Percentiles rank a stretch among this genome's conserved stretches.
These are phyloP conservation scores for Moesziomyces globuligerus DNA, from an alignment of 1,284 basidiomycete species.

Conservation along the genomic window DNA sequence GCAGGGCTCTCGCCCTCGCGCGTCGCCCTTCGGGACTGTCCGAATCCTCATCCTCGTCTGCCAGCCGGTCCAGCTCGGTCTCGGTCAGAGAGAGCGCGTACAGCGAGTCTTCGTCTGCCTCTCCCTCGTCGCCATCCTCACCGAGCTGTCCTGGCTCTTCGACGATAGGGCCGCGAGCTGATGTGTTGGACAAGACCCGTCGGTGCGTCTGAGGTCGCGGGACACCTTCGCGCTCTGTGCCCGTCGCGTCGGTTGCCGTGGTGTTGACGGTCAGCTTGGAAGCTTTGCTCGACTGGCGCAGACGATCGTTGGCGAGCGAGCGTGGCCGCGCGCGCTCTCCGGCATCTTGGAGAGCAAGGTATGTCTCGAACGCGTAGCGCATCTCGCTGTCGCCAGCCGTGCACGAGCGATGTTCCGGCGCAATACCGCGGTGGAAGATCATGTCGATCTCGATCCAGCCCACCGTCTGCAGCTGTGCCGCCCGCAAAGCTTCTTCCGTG, in stretches of 20 bases:
- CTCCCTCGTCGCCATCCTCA: constrained; percentile 21
- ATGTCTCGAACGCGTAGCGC: constrained; percentile 56
- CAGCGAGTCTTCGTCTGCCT: constrained; percentile 26
- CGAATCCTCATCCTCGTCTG: constrained; percentile 29
- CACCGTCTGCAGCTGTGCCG: constrained; percentile 29
- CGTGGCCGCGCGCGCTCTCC: constrained; percentile 47
- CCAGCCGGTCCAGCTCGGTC: constrained; percentile 26
- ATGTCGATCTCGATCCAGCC: constrained; percentile 57
- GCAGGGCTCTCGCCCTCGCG: constrained; percentile 43
- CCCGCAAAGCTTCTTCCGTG: constrained; percentile 24
- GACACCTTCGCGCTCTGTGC: constrained; percentile 4
- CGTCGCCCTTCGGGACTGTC: constrained; percentile 39
- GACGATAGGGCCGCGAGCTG: constrained; percentile 5
- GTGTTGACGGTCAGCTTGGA: background rate
- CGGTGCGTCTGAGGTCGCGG: constrained; percentile 14
- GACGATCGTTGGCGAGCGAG: constrained; percentile 15
- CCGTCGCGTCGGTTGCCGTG: background rate
- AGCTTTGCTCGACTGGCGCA: constrained; percentile 10
- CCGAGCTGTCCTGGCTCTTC: constrained; percentile 14
- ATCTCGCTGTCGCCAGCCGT: constrained; percentile 56
- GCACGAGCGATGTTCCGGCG: constrained; percentile 47
- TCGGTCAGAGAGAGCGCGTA: constrained; percentile 41
- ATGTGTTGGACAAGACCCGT: constrained; percentile 10
- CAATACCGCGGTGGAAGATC: constrained; percentile 55
- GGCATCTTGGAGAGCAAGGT: constrained; percentile 44